Percentiles rank a stretch among this genome's conserved stretches.
Conservation (phyloP, 2,329 filamentous ascomycete species). For the Fusarium udum region DNA sequence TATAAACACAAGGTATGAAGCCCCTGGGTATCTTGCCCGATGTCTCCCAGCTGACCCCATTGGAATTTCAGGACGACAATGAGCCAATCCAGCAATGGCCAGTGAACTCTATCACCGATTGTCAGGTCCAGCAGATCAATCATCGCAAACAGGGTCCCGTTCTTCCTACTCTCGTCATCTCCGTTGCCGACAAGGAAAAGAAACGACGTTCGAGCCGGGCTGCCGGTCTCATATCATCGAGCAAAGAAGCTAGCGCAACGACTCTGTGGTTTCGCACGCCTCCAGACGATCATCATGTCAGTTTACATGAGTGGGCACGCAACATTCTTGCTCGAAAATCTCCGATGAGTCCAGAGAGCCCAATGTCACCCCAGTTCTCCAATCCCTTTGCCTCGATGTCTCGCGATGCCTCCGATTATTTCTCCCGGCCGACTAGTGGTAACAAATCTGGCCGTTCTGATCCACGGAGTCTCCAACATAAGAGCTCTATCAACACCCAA, state of each 20-base stretch:
- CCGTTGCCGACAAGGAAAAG: constrained; percentile 67
- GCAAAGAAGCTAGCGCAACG: constrained; percentile 59
- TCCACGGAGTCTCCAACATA: constrained; percentile 54
- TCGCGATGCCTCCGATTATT: constrained; percentile 55
- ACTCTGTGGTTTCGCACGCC: constrained; percentile 67
- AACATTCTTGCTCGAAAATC: constrained; percentile 59
- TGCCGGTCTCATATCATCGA: constrained; percentile 61
- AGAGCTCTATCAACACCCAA: constrained; percentile 59
- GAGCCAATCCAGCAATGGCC: constrained; percentile 65
- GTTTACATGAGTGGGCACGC: constrained; percentile 68
- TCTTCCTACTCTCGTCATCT: constrained; percentile 68
- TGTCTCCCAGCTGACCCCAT: constrained; percentile 6
- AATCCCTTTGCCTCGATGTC: constrained; percentile 60
- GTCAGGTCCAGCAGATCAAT: constrained; percentile 66
- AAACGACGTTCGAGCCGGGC: constrained; percentile 73
- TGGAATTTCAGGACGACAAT: constrained; percentile 56
- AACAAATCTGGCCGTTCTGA: constrained; percentile 50
- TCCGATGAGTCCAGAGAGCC: constrained; percentile 61
- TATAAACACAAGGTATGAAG: constrained; percentile 64
- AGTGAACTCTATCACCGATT: constrained; percentile 62
- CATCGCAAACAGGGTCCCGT: constrained; percentile 70
- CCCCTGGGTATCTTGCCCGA: not conserved
- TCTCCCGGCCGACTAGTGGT: constrained; percentile 56
- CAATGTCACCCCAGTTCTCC: constrained; percentile 62
- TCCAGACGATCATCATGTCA: constrained; percentile 60